A percentile compares a stretch with the other conserved stretches of the same genome.
phyloP scores from a whole-genome alignment of 2,329 filamentous ascomycete species.

The Ophiocordyceps polyrhachis-furcata region DNA sequence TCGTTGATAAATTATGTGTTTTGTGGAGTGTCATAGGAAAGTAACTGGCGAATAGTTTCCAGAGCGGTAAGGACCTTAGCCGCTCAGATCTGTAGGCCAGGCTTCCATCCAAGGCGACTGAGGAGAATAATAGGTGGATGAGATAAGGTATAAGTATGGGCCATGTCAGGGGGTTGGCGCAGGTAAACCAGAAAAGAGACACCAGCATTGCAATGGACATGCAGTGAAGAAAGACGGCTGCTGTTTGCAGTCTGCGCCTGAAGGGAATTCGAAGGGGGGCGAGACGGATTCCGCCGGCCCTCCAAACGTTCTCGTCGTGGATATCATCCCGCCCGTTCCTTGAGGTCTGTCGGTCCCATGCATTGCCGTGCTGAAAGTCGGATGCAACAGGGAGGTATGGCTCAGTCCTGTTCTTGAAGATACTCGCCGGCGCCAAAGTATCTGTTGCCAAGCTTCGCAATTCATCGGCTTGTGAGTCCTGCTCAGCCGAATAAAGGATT shows the following conservation, averaged over 20 bases:
- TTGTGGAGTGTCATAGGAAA: slow-evolving; percentile 82
- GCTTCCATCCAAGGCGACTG: slow-evolving; percentile 55
- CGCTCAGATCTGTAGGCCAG: slow-evolving; percentile 58
- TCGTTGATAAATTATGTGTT: slow-evolving; percentile 58
- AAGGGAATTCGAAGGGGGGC: slow-evolving; percentile 62
- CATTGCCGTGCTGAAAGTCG: not conserved
- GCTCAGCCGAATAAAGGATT: not conserved
- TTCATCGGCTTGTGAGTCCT: not conserved
- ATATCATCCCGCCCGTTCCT: not conserved
- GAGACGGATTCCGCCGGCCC: slow-evolving; percentile 49
- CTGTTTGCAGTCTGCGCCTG: slow-evolving; percentile 54
- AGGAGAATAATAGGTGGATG: slow-evolving; percentile 66
- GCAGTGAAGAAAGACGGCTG: slow-evolving; percentile 58
- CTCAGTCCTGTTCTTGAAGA: not conserved
- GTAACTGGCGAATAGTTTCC: slow-evolving; percentile 82
- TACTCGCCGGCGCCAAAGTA: not conserved
- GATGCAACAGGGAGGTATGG: not conserved
- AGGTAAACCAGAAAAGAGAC: slow-evolving; percentile 75
- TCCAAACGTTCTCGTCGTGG: slow-evolving; percentile 14
- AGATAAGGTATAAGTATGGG: slow-evolving; percentile 60
- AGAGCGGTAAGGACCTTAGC: slow-evolving; percentile 54
- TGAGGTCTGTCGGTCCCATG: not conserved
- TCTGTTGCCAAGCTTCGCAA: not conserved
- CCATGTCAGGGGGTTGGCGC: slow-evolving; percentile 84
- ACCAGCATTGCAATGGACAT: slow-evolving; percentile 52